Base-by-base conservation (phyloP, 2,329 filamentous ascomycete species). In the Ceratocystis destructans region DNA sequence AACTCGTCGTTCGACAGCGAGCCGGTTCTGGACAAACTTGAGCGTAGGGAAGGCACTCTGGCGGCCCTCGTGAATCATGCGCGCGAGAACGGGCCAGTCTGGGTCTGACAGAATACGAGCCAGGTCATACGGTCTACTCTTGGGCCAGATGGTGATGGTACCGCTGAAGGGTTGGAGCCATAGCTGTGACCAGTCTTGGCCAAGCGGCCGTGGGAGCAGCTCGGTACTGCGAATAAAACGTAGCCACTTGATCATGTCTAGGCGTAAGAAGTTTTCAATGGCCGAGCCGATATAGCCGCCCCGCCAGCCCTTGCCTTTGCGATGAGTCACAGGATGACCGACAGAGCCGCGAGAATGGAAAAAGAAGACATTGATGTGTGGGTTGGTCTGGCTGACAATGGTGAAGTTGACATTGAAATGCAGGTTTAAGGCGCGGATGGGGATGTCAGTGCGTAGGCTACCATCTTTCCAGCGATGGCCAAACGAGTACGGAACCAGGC, bases 381-480 rank as follows among this genome's bases (percentile, higher is more conserved):
- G 94, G 74, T 99, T 99, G 62, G 96, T 93, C 77, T 91, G 83
- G 70, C 80, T 82, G 71, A 87, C 94, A 70, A 99, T 92, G 70
- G 89, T 93, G 75, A 97, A 99, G 74, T 96, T 96, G 75, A 97
- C 94, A 74, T 97, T 97, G 79, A 99, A 99, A 73, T 97, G 90
- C 0, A 96, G 81, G 74, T 99, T 97, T 64, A 99, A 81, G 1
- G 92, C 88, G 75, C 93, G 94, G 72, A 99, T 84, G 0, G 94
- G 94, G 33, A 99, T 96, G 72, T 99, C 94, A 0, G 94, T 99
- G 46, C 94, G 84, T 65, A 99, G 78, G 71, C 88, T 94, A 64
- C 94, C 94, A 74, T 99, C 94, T 76, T 99, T 99, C 94, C 94
- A 99, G 77, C 97, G 97, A 79, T 97, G 92, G 0, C 94, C 94